Evolutionary conservation across 768 basidiomycete species (phyloP).

Genomic region (Lentinula raphanica): DNA sequence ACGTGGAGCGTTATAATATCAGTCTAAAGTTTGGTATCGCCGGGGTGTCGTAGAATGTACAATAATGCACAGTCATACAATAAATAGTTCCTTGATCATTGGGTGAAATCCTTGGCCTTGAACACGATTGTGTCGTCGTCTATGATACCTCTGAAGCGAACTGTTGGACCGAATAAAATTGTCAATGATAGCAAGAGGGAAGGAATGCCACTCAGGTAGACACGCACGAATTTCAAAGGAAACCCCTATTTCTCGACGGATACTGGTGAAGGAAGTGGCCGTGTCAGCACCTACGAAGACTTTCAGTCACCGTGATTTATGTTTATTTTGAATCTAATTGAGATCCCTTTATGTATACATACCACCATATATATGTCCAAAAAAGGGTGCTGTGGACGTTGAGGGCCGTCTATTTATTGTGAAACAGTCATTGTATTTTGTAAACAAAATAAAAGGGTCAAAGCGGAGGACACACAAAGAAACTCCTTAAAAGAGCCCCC

Average conservation of each 20-base stretch:
- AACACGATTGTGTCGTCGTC: slow-evolving; percentile 31
- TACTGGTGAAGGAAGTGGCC: slow-evolving; percentile 56
- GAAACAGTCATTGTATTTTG: too few relatives aligned
- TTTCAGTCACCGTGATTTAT: not conserved
- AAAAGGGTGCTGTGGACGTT: too few relatives aligned
- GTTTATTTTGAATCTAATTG: too few relatives aligned
- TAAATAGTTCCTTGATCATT: not conserved
- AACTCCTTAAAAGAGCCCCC: too few relatives aligned
- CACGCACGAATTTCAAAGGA: slow-evolving; percentile 41
- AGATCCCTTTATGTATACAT: too few relatives aligned
- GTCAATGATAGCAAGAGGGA: not conserved
- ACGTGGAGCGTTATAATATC: not conserved
- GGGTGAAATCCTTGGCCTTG: not conserved
- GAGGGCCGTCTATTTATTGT: too few relatives aligned
- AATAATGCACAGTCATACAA: not conserved
- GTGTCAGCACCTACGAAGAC: slow-evolving; percentile 39
- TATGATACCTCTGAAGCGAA: slow-evolving; percentile 36
- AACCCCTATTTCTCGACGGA: slow-evolving; percentile 46
- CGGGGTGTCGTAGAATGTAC: not conserved
- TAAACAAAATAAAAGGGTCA: too few relatives aligned
- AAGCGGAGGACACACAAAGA: too few relatives aligned
- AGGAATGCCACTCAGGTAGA: not conserved
- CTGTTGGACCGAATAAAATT: slow-evolving; percentile 15
- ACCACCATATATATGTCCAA: too few relatives aligned
- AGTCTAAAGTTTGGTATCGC: not conserved